Percentiles rank a stretch among this genome's conserved stretches.
These are phyloP conservation scores for Thelonectria discophora DNA, from an alignment of 2,329 filamentous ascomycete species.

Conservation along the genomic window DNA sequence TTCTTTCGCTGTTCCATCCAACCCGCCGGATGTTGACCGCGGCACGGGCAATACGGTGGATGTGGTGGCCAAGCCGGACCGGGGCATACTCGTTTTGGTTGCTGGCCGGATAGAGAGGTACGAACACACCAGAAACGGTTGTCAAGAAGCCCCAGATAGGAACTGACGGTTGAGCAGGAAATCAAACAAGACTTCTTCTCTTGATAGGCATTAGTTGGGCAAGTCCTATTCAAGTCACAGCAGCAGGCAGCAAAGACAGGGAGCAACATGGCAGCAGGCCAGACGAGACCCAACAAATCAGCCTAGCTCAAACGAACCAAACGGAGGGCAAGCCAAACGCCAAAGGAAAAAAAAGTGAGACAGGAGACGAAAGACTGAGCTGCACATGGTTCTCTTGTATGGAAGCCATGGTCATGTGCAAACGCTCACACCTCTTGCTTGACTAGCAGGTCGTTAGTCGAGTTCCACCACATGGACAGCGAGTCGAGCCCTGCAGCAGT, in stretches of 20 bases:
- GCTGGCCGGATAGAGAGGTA: neutral
- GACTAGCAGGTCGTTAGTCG: neutral
- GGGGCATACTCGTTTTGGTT: slow-evolving; percentile 7
- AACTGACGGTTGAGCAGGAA: too few species aligned
- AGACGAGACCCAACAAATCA: neutral
- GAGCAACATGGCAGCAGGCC: neutral
- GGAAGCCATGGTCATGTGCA: neutral
- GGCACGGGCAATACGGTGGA: neutral
- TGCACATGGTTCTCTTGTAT: neutral
- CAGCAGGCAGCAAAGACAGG: neutral
- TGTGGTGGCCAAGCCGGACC: slow-evolving; percentile 5
- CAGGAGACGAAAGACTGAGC: neutral
- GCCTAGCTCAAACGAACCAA: slow-evolving; percentile 8
- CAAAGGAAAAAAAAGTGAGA: neutral
- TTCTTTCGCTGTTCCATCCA: slow-evolving; percentile 10
- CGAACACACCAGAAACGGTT: neutral
- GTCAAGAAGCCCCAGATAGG: neutral
- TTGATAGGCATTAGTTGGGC: too few species aligned
- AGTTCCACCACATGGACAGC: neutral
- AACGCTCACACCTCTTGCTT: neutral
- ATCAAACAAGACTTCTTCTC: too few species aligned
- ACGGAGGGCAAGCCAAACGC: slow-evolving; percentile 7
- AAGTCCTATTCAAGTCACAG: too few species aligned
- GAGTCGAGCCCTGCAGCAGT: neutral
- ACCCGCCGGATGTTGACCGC: slow-evolving; percentile 16